phyloP scores from a whole-genome alignment of 78 protist genomes.

The Blattamonas nauphoetae region DNA sequence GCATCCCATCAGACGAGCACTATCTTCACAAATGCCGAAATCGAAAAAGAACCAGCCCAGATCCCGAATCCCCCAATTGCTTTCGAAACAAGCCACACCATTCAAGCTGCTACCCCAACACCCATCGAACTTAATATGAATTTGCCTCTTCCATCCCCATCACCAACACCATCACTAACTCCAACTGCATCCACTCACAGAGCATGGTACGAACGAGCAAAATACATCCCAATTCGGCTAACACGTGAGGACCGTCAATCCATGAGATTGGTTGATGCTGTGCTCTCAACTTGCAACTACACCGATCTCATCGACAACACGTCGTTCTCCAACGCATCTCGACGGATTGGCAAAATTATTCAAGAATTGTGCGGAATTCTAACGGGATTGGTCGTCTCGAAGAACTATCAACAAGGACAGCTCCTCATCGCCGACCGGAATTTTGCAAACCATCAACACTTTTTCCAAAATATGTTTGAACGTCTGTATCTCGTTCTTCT shows the following conservation, averaged over 20 bases:
- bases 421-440: not conserved
- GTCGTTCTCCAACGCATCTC: not conserved
- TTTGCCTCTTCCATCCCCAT: not conserved
- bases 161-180: not conserved
- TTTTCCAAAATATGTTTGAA: not conserved
- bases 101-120: not conserved
- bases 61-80: not conserved
- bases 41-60: no score
- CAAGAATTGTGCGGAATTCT: not conserved
- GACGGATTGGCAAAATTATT: no score
- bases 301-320: constrained; percentile 54
- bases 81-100: no score
- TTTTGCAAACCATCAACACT: not conserved
- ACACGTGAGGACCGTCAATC: constrained; percentile 47
- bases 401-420: not conserved
- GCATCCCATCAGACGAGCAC: not conserved
- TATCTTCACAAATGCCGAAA: not conserved
- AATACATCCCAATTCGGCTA: constrained; percentile 52
- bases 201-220: constrained; percentile 25
- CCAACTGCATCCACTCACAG: not conserved
- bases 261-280: constrained; percentile 62
- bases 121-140: not conserved
- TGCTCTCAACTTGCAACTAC: constrained; percentile 65
- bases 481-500: not conserved
- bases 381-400: not conserved